A percentile compares a stretch with the other conserved stretches of the same genome.
These are phyloP conservation scores for Cyphellophora europaea DNA, from an alignment of 2,329 filamentous ascomycete species.

Conservation along the genomic window DNA sequence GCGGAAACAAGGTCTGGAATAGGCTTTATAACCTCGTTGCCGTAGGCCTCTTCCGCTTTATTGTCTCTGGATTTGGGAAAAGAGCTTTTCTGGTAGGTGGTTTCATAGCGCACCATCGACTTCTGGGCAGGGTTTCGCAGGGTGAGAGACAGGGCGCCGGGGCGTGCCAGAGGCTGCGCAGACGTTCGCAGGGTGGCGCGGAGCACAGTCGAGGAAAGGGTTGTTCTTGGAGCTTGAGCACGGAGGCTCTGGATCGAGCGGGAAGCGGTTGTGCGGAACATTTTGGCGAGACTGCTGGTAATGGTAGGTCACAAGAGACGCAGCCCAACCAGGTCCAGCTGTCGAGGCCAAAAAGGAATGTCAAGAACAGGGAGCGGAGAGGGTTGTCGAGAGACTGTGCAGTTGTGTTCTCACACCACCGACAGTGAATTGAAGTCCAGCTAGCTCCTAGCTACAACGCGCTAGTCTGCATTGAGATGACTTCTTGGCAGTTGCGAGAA, in stretches of 20 bases:
- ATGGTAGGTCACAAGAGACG: background rate
- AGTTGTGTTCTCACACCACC: background rate
- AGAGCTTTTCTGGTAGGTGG: conserved; percentile 12
- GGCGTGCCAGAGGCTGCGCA: conserved; percentile 27
- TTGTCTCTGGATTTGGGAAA: conserved; percentile 15
- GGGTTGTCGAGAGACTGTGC: background rate
- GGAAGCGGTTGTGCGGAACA: conserved; percentile 36
- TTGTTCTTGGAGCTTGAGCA: conserved; percentile 11
- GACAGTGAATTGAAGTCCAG: too few species aligned
- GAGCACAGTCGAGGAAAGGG: conserved; percentile 27
- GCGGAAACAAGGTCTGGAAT: conserved; percentile 52
- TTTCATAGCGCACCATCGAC: conserved; percentile 34
- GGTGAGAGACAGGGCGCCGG: conserved; percentile 31
- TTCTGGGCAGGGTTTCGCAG: conserved; percentile 36
- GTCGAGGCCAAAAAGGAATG: background rate
- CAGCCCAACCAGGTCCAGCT: background rate
- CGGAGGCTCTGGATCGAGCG: conserved; percentile 32
- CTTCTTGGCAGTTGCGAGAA: too few species aligned
- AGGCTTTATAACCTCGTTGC: conserved; percentile 49
- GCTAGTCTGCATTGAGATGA: too few species aligned
- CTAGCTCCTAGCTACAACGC: too few species aligned
- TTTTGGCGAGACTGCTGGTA: conserved; percentile 21
- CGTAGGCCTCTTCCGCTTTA: conserved; percentile 39
- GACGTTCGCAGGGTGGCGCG: conserved; percentile 31
- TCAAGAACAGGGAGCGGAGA: background rate